These are phyloP conservation scores for Murraya koenigii DNA, from an alignment of 345 rosid genomes.

Conservation along the genomic window DNA sequence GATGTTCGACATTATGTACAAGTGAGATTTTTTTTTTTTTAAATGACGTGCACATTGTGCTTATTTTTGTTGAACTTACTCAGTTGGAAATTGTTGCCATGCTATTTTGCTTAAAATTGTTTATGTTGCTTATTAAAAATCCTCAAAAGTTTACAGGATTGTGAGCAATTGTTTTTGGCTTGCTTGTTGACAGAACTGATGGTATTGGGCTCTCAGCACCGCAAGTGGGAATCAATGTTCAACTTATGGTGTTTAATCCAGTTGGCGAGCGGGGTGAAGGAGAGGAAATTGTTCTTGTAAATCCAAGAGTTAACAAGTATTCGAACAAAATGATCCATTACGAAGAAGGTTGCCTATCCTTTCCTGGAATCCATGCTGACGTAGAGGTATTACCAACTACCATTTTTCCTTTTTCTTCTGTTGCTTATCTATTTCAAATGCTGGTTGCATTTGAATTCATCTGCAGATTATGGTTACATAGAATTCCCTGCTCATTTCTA, in stretches of 20 bases:
- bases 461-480: neutral
- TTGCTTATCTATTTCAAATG: neutral
- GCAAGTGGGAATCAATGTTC: conserved; percentile 87
- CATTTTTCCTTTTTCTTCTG: neutral
- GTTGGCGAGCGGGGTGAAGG: conserved; percentile 75
- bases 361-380: conserved; percentile 87
- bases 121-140: conserved; percentile 10
- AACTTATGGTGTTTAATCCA: conserved; percentile 92
- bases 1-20: conserved; percentile 95
- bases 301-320: conserved; percentile 69
- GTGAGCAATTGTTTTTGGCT: conserved; percentile 32
- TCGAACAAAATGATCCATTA: conserved; percentile 63
- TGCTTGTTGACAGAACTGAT: conserved; percentile 71
- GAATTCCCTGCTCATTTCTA: neutral
- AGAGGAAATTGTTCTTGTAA: conserved; percentile 84
- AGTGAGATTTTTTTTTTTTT: conserved; percentile 43
- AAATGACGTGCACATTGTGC: neutral
- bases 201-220: conserved; percentile 98
- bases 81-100: neutral
- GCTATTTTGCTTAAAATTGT: neutral
- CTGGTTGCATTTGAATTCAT: neutral
- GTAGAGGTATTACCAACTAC: conserved; percentile 49
- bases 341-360: conserved; percentile 89
- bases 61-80: neutral
- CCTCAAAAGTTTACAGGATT: conserved; percentile 20